Evolutionary conservation across 1,284 basidiomycete species (phyloP), one percentile per base, ranked within the genome.

Genomic region (Sanghuangporus sanghuang): DNA sequence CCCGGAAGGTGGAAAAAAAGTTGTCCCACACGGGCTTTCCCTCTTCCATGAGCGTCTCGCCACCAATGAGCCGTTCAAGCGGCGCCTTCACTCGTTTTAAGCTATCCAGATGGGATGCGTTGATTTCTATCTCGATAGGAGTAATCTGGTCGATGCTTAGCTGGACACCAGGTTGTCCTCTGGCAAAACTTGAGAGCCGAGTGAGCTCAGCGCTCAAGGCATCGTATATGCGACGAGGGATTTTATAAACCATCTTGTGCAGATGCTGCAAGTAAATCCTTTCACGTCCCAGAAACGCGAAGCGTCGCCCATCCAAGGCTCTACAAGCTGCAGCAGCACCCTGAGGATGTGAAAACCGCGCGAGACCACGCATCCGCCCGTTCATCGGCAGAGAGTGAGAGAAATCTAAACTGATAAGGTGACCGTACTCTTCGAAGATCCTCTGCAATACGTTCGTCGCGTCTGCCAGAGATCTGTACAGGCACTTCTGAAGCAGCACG

Each of bases 21-120:
- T 77, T 74, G 65, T 90, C 85, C 89, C 89, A 91, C 1, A 82
- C 74, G 3, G 78, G 73, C 50, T 79, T 79, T 14, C 78, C 81
- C 48, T 82, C 12, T n/a, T 80, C 69, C 18, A 72, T 76, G 38
- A 89, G 71, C 2, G 79, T 74, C 67, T 90, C 85, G 0, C 89
- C 88, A 0, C 77, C 79, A 0, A 86, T 71, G 12, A 86, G 74
- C n/a, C 76, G 76, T 68, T 89, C 86, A 21, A 89, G 78, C 60
- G 84, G 78, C 0, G 75, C 70, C 69, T 89, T 89, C 58, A 87
- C 55, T 49, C 35, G 58, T 50, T 56, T 66, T n/a, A 66, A 21
- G 18, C 53, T 53, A 27, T 62, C 59, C 7, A 64, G 46, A 16
- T 64, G 39, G 16, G 57, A 55, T 9, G 56, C 63, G 21, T n/a